Conservation (phyloP, 2,329 filamentous ascomycete species). For the Saccharata proteae region DNA sequence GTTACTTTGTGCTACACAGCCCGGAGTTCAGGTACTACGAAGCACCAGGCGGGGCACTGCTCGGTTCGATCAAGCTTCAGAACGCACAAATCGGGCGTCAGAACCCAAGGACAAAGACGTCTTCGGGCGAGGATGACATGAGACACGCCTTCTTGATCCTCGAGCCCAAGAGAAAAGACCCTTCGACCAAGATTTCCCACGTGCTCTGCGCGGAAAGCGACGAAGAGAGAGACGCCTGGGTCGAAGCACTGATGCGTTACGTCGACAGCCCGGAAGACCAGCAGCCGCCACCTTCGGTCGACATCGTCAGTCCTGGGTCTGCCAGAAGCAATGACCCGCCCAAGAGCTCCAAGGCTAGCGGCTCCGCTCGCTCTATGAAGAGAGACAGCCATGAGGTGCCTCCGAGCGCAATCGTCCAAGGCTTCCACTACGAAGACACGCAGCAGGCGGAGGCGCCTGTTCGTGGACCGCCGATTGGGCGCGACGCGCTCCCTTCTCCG, state of each 20-base stretch:
- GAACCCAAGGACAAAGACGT: constrained; percentile 47
- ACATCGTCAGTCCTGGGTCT: constrained; percentile 24
- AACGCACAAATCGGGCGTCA: constrained; percentile 84
- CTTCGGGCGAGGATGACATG: constrained; percentile 70
- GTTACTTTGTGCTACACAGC: constrained; percentile 58
- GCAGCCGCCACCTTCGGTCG: constrained; percentile 16
- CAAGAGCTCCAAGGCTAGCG: too few relatives aligned
- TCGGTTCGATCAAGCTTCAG: constrained; percentile 86
- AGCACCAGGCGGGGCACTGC: constrained; percentile 73
- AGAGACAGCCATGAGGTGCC: too few relatives aligned
- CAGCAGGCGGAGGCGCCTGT: constrained; percentile 46
- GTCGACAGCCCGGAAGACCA: constrained; percentile 59
- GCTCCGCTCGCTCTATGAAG: too few relatives aligned
- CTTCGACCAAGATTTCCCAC: constrained; percentile 74
- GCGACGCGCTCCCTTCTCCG: constrained; percentile 19
- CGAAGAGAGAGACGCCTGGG: constrained; percentile 83
- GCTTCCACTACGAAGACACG: constrained; percentile 45
- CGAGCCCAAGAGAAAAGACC: constrained; percentile 94
- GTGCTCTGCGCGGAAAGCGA: constrained; percentile 95
- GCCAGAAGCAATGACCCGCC: constrained; percentile 11
- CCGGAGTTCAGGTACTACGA: constrained; percentile 81
- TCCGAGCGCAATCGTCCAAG: constrained; percentile 24
- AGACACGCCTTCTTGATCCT: constrained; percentile 90
- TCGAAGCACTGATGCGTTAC: constrained; percentile 78
- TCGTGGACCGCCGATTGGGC: constrained; percentile 29